Evolutionary conservation across 1,284 basidiomycete species (phyloP), one percentile per base, ranked within the genome.

Genomic region (Sphagnurus paluster): DNA sequence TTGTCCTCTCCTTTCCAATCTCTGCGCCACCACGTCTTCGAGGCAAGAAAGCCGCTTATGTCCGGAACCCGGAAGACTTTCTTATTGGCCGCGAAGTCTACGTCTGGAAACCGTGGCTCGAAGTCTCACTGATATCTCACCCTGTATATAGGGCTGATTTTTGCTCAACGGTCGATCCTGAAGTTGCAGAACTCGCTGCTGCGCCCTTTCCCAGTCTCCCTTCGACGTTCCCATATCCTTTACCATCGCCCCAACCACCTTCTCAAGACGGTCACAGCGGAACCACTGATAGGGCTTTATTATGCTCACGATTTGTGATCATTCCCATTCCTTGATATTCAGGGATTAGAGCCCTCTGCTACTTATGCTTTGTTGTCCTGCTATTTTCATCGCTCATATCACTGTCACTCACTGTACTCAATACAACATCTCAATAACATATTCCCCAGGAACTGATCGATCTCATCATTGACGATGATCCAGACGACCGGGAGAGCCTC

Each of bases 81-180:
- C 28, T 49, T 16, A 49, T 55, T n/a, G 56, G 58, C 6, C 45
- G 44, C 3, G 59, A 62, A 34, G 44, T 64, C 3, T 56, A 48
- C 39, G 42, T 65, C 9, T 67, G 65, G 64, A 51, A 54, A 32
- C 64, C 65, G 14, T 65, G 61, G 57, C 50, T 55, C 20, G 58
- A 59, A 33, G 46, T 62, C 24, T 40, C 46, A 1, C 41, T 50
- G 9, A 41, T 14, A 11, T 28, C 34, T 21, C 33, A 42, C 25
- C 35, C 38, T 10, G 1, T 16, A n/a, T 36, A 34, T 9, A 19
- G n/a, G 19, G 37, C 39, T 20, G 44, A 40, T 14, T 2, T 14
- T 11, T 21, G 23, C 10, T 24, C 20, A 19, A n/a, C 19, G 3
- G 14, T 21, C 33, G 44, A 51, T 9, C 33, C 21, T 9, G 40